Conservation (phyloP, 1,139 yeast genomes). For the Magnusiomyces tetraspermus region DNA sequence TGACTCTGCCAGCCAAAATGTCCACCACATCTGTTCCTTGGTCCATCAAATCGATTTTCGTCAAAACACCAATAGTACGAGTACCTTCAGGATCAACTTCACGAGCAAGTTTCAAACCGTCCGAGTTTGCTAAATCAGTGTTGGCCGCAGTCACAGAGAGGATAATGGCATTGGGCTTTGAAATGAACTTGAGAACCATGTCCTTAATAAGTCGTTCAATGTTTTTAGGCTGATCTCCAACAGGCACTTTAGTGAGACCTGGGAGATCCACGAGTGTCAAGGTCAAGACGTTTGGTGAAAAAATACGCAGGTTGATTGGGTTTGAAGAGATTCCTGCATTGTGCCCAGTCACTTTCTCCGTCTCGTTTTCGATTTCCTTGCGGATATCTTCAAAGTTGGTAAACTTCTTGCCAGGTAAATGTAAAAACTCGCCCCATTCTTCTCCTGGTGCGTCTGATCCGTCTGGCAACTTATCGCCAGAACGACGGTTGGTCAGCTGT, state of each 20-base stretch:
- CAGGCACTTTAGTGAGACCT: conserved; percentile 98
- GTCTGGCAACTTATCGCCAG: conserved; percentile 12
- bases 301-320: conserved; percentile 88
- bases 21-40: conserved; percentile 98
- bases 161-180: conserved; percentile 93
- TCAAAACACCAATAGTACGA: conserved; percentile 92
- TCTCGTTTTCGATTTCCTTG: conserved; percentile 82
- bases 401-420: conserved; percentile 80
- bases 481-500: conserved; percentile 66
- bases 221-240: conserved; percentile 98
- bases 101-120: conserved; percentile 90
- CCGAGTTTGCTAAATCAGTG: conserved; percentile 95
- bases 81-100: conserved; percentile 98
- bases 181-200: conserved; percentile 86
- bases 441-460: conserved; percentile 18
- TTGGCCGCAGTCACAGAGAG: conserved; percentile 95
- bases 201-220: conserved; percentile 91
- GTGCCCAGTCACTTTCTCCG: conserved; percentile 88
- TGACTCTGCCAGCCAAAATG: conserved; percentile 89
- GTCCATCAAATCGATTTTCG: conserved; percentile 96
- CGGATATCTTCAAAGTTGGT: conserved; percentile 87
- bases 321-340: conserved; percentile 86
- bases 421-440: conserved; percentile 98
- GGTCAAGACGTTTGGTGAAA: conserved; percentile 92
- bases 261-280: conserved; percentile 95